Base-by-base conservation (phyloP, 2,329 filamentous ascomycete genomes). In the Neobulgaria alba region DNA sequence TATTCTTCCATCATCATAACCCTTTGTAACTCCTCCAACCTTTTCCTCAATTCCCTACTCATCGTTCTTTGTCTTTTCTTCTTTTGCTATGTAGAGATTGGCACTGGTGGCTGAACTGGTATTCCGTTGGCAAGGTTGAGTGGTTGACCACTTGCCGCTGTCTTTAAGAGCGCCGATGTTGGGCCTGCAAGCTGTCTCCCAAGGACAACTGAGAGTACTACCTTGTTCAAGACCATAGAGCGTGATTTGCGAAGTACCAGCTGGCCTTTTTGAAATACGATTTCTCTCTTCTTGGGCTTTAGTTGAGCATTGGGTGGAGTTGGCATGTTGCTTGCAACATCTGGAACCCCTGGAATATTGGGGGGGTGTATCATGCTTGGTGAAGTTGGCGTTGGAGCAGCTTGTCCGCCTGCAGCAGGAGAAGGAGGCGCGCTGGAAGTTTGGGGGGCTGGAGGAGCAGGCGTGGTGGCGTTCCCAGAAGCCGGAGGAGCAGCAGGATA, bases 141-240 rank as follows among this genome's bases (percentile, higher is more conserved):
- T 10, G 16, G 5, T n/a, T 10, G 3, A 9, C 46, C 45, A 14
- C 49, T 44, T 5, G 50, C 40, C 15, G 49, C 41, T 31, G 45
- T 16, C 18, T 47, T 48, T 33, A 57, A 37, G 4, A 47, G 42
- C 15, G 42, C 23, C 15, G 34, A 32, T n/a, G 47, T 51, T 15
- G 54, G 50, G 17, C 36, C 45, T 15, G 54, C 46, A 21, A 57
- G 44, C 16, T 55, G 45, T 34, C 55, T 49, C 5, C 55, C 55
- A 7, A 57, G 16, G 5, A 56, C 31, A 1, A 57, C 12, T 3
- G 32, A 29, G n/a, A 57, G 45, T 8, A 57, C 38, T 10, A 41
- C 35, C 20, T 45, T 54, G 19, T 42, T 43, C 17, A 57, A 34
- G 3, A 53, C 8, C 17, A 46, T 10, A 4, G 37, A 32, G 23